Percentiles rank a stretch among this genome's conserved stretches.
Conservation (phyloP, 495 filamentous ascomycete species). For the Hyaloscypha variabilis region DNA sequence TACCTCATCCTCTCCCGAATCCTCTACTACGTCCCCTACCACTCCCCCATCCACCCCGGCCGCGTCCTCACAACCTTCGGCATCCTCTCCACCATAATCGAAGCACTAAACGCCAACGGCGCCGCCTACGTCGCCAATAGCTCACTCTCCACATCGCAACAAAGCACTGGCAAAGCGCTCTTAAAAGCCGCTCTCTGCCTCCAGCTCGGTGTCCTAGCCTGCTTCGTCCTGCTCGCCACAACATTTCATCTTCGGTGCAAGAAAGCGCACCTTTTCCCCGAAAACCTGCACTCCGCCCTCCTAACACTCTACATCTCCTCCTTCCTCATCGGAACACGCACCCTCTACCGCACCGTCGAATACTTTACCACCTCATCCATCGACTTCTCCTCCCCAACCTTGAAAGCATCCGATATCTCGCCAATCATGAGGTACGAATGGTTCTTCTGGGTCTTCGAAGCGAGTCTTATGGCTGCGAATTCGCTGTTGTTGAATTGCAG, state of each 20-base stretch:
- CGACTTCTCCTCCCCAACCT: constrained; percentile 16
- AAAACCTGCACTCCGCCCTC: constrained; percentile 60
- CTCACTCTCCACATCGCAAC: constrained; percentile 40
- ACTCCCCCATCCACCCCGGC: constrained; percentile 76
- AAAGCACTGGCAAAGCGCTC: constrained; percentile 57
- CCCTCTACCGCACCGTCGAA: constrained; percentile 69
- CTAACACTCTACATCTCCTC: constrained; percentile 64
- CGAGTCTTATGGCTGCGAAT: constrained; percentile 64
- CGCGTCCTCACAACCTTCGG: constrained; percentile 77
- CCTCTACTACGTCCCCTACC: constrained; percentile 78
- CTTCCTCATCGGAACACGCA: constrained; percentile 60
- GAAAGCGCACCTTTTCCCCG: constrained; percentile 51
- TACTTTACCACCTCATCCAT: constrained; percentile 46
- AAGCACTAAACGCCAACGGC: constrained; percentile 70
- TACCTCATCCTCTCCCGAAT: constrained; percentile 77
- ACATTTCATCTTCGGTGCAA: constrained; percentile 63
- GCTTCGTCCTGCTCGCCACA: constrained; percentile 60
- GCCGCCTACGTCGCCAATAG: constrained; percentile 60
- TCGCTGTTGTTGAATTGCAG: constrained; percentile 61
- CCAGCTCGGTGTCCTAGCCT: constrained; percentile 64
- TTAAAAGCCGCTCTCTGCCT: constrained; percentile 69
- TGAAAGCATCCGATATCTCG: constrained; percentile 35
- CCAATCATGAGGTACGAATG: constrained; percentile 67
- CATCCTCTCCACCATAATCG: constrained; percentile 62
- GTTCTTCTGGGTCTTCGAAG: constrained; percentile 77